A percentile compares a stretch with the other conserved stretches of the same genome.
phyloP scores from a whole-genome alignment of 495 filamentous ascomycete species.

The Xylaria longipes region DNA sequence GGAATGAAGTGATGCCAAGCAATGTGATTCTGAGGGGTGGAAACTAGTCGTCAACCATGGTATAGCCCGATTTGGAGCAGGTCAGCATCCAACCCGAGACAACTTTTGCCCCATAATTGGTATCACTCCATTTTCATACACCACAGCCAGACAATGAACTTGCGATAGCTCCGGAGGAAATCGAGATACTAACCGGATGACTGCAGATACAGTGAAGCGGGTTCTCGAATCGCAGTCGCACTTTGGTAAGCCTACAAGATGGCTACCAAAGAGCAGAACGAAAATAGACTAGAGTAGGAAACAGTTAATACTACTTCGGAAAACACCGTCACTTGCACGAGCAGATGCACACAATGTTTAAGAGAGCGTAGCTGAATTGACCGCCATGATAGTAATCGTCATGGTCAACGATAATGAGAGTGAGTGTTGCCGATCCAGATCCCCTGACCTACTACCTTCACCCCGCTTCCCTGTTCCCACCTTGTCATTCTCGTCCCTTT shows the following conservation, averaged over 20 bases:
- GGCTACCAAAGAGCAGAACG: too few species aligned
- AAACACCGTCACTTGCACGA: conserved; percentile 6
- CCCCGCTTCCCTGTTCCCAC: neutral
- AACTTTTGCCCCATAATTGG: neutral
- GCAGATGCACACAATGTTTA: conserved; percentile 14
- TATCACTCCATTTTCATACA: neutral
- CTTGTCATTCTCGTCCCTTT: neutral
- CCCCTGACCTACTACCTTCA: neutral
- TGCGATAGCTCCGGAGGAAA: neutral
- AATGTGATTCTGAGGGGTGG: neutral
- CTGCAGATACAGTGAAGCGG: neutral
- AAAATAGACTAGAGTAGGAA: neutral
- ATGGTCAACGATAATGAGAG: conserved; percentile 27
- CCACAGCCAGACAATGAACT: neutral
- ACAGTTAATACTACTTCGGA: neutral
- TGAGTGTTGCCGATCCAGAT: conserved; percentile 12
- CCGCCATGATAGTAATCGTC: conserved; percentile 28
- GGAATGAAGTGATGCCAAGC: neutral
- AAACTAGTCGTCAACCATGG: neutral
- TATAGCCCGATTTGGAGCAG: neutral
- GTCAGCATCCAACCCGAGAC: neutral
- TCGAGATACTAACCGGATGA: neutral
- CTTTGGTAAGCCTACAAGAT: neutral
- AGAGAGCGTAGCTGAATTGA: conserved; percentile 26
- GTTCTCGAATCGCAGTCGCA: neutral